A percentile compares a stretch with the other conserved stretches of the same genome.
Evolutionary conservation across 257 asterid genomes (phyloP).

Genomic region (Pogostemon cablin): DNA sequence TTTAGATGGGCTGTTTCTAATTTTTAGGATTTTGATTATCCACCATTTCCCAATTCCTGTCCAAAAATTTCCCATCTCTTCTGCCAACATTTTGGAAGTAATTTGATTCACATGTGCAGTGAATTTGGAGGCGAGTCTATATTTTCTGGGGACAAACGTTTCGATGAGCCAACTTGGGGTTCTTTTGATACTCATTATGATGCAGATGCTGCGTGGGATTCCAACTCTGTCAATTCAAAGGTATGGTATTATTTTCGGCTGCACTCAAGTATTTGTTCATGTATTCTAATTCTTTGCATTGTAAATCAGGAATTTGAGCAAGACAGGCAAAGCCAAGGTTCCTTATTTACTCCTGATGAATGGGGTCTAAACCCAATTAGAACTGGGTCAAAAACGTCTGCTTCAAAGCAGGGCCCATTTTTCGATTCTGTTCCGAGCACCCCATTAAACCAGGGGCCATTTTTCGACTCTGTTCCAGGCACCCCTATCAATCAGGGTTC

Average conservation of each 20-base stretch:
- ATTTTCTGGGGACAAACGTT: constrained; percentile 55
- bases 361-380: constrained; percentile 84
- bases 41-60: constrained; percentile 6
- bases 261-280: neutral
- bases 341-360: constrained; percentile 64
- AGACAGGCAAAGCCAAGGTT: constrained; percentile 48
- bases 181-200: constrained; percentile 69
- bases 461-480: constrained; percentile 36
- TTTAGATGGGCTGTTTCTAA: neutral
- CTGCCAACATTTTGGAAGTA: constrained; percentile 3
- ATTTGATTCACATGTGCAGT: constrained; percentile 50
- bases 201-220: constrained; percentile 68
- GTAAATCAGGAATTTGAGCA: constrained; percentile 57
- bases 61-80: constrained; percentile 14
- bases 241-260: constrained; percentile 38
- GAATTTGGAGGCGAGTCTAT: constrained; percentile 59
- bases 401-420: constrained; percentile 48
- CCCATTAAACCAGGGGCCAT: constrained; percentile 36
- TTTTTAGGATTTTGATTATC: constrained; percentile 15
- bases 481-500: constrained; percentile 49
- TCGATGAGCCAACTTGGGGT: constrained; percentile 83
- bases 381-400: constrained; percentile 52
- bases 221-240: constrained; percentile 54
- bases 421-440: constrained; percentile 61
- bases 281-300: constrained; percentile 22